Evolutionary conservation across 2,329 filamentous ascomycete species (phyloP), one percentile per base, ranked within the genome.

Genomic region (Didymosphaeria variabile): DNA sequence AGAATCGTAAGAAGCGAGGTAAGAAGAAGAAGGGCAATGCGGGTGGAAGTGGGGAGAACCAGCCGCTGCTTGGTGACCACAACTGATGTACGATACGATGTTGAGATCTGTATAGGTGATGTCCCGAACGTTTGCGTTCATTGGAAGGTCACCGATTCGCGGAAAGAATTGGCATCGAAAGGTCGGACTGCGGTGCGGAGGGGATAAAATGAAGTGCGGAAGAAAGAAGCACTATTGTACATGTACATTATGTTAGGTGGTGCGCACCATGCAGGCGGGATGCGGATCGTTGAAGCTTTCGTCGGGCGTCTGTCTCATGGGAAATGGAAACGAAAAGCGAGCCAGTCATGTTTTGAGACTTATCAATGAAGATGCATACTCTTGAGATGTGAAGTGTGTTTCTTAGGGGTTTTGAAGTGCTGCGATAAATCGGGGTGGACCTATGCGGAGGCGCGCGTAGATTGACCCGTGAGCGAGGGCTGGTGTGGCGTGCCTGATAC

Each of bases 21-120:
- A 77, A 77, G 68, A 79, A 79, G 70, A 77, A 75, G 75, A 77
- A 77, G 68, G 38, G 53, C n/a, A 70, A 70, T 34, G 62, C 62
- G 34, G 68, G 69, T 13, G 68, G 69, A 29, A 63, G 65, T 53
- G 65, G 67, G 57, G 76, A 78, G 60, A 69, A 71, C 40, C 70
- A 77, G 53, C 74, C 76, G 3, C 59, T 78, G 23, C 65, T 78
- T 3, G 70, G 72, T 17, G 55, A 56, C n/a, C 67, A 56, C 63
- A 51, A 45, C 31, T 56, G 31, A 52, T 36, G 40, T 54, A 50
- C 10, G 42, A 46, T 55, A 46, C 23, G 51, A n/a, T 46, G 53
- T 55, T 50, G 26, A 57, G 26, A 21, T 3, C 36, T 42, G 50
- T n/a, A 23, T n/a, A 53, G 50, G 15, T n/a, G 29, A 6, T 10